A percentile compares a stretch with the other conserved stretches of the same genome.
Conservation (phyloP, 257 asterid genomes). For the Solanum chiquidenum region DNA sequence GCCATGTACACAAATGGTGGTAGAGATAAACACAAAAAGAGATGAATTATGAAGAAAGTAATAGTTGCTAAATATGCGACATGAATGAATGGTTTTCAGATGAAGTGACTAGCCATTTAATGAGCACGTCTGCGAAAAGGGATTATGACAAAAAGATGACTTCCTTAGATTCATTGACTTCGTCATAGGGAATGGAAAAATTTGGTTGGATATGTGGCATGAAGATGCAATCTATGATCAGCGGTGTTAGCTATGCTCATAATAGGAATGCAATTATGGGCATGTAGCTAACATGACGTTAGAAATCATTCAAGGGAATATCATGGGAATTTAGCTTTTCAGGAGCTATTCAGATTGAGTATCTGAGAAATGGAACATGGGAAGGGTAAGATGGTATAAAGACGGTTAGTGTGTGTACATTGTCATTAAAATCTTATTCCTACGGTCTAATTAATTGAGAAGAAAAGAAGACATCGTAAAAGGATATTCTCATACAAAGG, state of each 20-base stretch:
- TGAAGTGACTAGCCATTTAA: background rate
- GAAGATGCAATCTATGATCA: background rate
- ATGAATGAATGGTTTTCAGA: background rate
- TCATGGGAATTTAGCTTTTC: background rate
- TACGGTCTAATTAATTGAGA: background rate
- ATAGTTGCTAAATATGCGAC: background rate
- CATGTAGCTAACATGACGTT: background rate
- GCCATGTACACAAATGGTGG: background rate
- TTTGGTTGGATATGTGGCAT: background rate
- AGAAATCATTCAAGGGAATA: background rate
- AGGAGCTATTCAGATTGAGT: background rate
- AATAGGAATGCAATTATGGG: background rate
- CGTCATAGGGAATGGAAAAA: background rate
- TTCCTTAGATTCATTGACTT: background rate
- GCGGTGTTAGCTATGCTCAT: background rate
- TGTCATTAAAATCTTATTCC: background rate
- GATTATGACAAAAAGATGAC: background rate
- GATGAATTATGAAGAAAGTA: background rate
- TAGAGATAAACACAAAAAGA: background rate
- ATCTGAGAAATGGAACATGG: background rate
- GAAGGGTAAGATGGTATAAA: background rate
- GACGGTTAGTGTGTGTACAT: background rate
- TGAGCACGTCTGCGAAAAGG: background rate
- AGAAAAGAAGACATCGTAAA: background rate
- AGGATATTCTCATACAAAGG: background rate